Base-by-base conservation (phyloP, 176 grass and related monocot genomes). In the Triticum urartu region DNA sequence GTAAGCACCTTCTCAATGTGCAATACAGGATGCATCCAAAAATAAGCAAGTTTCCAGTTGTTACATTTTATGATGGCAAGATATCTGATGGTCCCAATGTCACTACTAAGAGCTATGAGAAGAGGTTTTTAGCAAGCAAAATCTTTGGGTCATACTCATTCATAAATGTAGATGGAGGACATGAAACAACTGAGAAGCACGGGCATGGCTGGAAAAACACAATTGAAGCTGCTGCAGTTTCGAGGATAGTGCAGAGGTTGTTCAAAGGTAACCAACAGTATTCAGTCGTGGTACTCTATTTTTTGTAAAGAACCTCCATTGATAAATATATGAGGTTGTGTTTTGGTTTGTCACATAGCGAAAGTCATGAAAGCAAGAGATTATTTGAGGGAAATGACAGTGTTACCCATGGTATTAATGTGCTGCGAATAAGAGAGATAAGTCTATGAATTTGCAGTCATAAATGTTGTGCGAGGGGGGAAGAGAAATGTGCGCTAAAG, bases 11-110 rank as follows among this genome's bases (percentile, higher is more conserved):
- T 64, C 85, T 95, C 17, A 81, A 90, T 86, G 64, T 92, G 35
- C 90, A 95, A 58, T 95, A 92, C 36, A 82, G 93, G 65, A 95
- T 95, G 93, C 88, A 95, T 72, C 90, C 82, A 18, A 83, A 69
- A 17, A 92, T 95, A 54, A 95, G 93, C 67, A 90, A 36, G 22
- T 95, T 95, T 90, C 93, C 90, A n/a, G 87, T 83, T 68, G n/a
- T 54, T 1, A 92, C 36, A 28, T 92, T 92, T 71, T 95, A 95
- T 36, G 38, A 90, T 13, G 82, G 77, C 11, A 85, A 90, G 76
- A 76, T 95, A 73, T 80, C 67, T 36, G 79, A 95, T 7, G 93
- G 78, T 12, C 79, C 86, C 68, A 95, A 92, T 68, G 93, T 92
- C 33, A 66, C 13, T 21, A 35, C 52, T 5, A 20, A 85, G 50